Base-by-base conservation (phyloP, 2,329 filamentous ascomycete species). In the Chrysoporthe puriensis region DNA sequence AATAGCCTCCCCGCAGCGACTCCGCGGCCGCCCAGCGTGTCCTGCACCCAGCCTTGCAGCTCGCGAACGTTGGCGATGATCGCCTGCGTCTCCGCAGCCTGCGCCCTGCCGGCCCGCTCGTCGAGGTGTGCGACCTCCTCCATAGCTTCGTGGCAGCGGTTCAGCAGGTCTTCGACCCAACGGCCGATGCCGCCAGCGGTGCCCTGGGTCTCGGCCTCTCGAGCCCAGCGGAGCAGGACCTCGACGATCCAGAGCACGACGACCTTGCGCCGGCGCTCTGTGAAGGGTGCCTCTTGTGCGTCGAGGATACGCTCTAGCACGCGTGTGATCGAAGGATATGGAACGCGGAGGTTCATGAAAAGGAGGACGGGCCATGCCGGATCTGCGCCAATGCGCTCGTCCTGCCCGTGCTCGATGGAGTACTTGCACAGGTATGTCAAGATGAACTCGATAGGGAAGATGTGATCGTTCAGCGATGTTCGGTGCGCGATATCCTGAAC, bases 401-500 rank as follows among this genome's bases (percentile, higher is more conserved):
- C 87, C 72, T 88, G 86, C 64, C 85, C 82, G 69, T 86, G 81
- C 67, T 86, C 84, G 46, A 88, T 77, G 0, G 88, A 84, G 72
- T 91, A 91, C 32, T 82, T 82, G 76, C 89, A 90, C 8, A 91
- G 78, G 69, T 89, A 83, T 0, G 87, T 86, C 13, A 91, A 81
- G 0, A 91, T 81, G 1, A 83, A 82, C 66, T 84, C 80, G 8
- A 90, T 85, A 0, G 88, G 88, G 79, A 91, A 91, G 66, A 90
- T 87, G 70, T 88, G 86, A 74, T 88, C 88, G 75, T 90, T 88
- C 32, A 88, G 83, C 11, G 86, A 86, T 18, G 89, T 88, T 56
- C 88, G 86, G 73, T 90, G 86, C 43, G 88, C 88, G 73, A 91
- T 89, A 66, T 86, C 85, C 69, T 88, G 85, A 56, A 91, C 84